Conservation (phyloP, 805 yeast species). For the Metschnikowia kunwiensis region DNA sequence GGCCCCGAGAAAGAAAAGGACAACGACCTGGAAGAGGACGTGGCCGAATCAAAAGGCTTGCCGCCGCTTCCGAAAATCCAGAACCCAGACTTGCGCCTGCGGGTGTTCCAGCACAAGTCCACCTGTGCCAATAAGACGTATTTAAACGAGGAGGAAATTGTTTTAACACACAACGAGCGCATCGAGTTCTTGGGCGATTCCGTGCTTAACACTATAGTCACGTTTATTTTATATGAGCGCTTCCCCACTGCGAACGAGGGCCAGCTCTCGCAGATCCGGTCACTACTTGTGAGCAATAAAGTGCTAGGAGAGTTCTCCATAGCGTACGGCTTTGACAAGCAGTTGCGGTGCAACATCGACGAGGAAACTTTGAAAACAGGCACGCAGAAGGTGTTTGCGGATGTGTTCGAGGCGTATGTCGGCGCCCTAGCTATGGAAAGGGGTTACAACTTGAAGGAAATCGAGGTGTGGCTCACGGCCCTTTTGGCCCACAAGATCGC, state of each 20-base stretch:
- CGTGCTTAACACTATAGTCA: conserved; percentile 66
- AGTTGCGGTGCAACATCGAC: conserved; percentile 50
- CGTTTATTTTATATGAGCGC: conserved; percentile 59
- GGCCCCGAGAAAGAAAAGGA: background rate
- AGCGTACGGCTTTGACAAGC: conserved; percentile 61
- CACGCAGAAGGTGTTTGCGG: conserved; percentile 74
- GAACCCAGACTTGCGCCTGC: conserved; percentile 54
- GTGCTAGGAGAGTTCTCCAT: conserved; percentile 68
- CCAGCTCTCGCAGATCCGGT: conserved; percentile 65
- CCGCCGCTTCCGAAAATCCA: conserved; percentile 71
- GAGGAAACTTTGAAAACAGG: conserved; percentile 47
- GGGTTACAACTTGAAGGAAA: conserved; percentile 42
- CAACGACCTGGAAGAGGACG: conserved; percentile 1
- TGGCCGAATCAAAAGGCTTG: conserved; percentile 22
- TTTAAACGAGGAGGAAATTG: conserved; percentile 53
- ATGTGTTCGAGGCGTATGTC: conserved; percentile 89
- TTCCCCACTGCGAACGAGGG: conserved; percentile 82
- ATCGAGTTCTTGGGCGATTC: conserved; percentile 92
- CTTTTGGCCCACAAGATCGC: conserved; percentile 47
- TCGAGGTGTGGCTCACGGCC: conserved; percentile 55
- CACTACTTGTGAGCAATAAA: conserved; percentile 69
- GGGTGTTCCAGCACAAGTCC: conserved; percentile 83
- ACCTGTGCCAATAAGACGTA: conserved; percentile 56
- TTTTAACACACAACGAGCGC: conserved; percentile 75
- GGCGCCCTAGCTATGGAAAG: conserved; percentile 76